A percentile compares a stretch with the other conserved stretches of the same genome.
Evolutionary conservation across 1,284 basidiomycete species (phyloP).

Genomic region (Fistulina hepatica): DNA sequence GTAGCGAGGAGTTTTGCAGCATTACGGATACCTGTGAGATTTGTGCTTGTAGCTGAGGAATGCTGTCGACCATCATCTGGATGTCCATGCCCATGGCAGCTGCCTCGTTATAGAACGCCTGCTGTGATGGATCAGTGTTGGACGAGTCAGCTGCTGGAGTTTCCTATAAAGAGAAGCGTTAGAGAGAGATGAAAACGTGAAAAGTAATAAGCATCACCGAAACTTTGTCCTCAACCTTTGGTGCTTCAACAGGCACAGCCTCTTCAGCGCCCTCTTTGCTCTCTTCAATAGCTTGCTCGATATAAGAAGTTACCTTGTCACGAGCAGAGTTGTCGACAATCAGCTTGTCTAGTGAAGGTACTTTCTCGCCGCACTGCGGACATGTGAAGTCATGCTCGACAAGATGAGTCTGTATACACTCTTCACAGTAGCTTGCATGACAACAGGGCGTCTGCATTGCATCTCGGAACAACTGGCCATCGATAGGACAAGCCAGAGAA

Average conservation of each 20-base stretch:
- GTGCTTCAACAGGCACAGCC: constrained; percentile 20
- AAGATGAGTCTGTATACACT: constrained; percentile 85
- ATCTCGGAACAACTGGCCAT: constrained; percentile 82
- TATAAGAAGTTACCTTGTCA: constrained; percentile 67
- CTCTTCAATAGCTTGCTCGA: constrained; percentile 75
- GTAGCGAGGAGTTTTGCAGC: constrained; percentile 65
- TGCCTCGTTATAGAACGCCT: constrained; percentile 55
- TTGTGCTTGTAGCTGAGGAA: constrained; percentile 70
- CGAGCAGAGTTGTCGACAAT: constrained; percentile 69
- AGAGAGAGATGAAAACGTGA: not conserved
- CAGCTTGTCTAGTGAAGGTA: constrained; percentile 78
- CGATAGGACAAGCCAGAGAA: constrained; percentile 75
- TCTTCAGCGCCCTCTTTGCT: constrained; percentile 60
- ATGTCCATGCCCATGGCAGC: constrained; percentile 54
- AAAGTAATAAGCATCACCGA: constrained; percentile 9
- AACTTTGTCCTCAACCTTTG: constrained; percentile 12
- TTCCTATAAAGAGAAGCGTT: not conserved
- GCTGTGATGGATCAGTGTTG: too few relatives aligned
- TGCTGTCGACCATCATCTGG: constrained; percentile 54
- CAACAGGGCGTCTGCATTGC: constrained; percentile 90
- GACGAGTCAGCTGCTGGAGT: constrained; percentile 15
- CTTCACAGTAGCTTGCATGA: constrained; percentile 83
- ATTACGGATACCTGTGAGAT: constrained; percentile 63
- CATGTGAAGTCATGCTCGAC: constrained; percentile 90
- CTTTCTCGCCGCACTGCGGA: constrained; percentile 78